Conservation (phyloP, 2,329 filamentous ascomycete species). For the Neonectria hederae region DNA sequence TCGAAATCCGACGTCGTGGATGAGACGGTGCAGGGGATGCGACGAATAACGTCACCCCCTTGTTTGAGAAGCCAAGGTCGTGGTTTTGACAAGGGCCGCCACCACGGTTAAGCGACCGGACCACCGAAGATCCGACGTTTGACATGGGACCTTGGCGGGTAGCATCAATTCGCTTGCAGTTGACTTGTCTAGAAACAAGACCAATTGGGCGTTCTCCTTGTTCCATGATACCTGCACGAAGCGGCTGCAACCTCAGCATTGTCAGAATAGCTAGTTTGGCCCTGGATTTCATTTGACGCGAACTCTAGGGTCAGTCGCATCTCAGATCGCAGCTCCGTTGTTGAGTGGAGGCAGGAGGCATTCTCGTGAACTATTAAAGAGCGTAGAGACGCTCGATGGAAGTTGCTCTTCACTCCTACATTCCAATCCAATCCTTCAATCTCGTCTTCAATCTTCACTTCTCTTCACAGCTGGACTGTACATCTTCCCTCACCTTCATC, state of each 20-base stretch:
- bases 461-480: slow-evolving; percentile 13
- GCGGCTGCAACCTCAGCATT: background rate
- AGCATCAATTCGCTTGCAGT: background rate
- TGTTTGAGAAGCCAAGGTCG: background rate
- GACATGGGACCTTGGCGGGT: background rate
- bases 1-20: background rate
- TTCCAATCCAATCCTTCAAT: background rate
- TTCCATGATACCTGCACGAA: background rate
- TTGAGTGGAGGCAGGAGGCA: background rate
- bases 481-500: background rate
- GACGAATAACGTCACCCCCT: slow-evolving; percentile 23
- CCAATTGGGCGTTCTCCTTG: background rate
- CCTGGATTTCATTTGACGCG: background rate
- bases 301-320: background rate
- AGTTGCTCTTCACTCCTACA: background rate
- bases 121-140: background rate
- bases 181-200: background rate
- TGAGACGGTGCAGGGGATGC: background rate
- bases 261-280: background rate
- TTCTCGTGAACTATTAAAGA: slow-evolving; percentile 9
- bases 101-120: slow-evolving; percentile 1
- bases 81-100: slow-evolving; percentile 5
- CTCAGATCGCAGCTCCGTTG: background rate
- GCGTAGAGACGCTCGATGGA: background rate
- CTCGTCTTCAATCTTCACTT: background rate